Percentiles rank a stretch among this genome's conserved stretches.
Conservation (phyloP, 2,329 filamentous ascomycete species). For the Neopestalotiopsis clavispora region DNA sequence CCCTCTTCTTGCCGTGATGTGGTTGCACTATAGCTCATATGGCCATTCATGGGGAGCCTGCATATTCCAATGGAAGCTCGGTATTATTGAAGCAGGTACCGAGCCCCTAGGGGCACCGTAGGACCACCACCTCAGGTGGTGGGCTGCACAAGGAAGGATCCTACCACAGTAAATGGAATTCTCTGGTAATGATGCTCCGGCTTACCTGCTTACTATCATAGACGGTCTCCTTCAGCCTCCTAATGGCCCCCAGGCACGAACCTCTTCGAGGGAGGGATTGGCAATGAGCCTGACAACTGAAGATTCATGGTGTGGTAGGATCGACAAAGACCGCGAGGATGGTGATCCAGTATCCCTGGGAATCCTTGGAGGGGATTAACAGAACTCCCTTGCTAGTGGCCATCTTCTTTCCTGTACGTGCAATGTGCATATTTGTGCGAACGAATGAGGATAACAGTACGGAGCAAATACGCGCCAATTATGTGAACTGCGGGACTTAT, state of each 20-base stretch:
- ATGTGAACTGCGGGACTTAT: constrained; percentile 18
- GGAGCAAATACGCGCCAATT: background rate
- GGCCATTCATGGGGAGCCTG: constrained; percentile 8
- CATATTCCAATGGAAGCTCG: constrained; percentile 2
- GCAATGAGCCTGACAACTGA: background rate
- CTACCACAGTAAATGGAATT: constrained; percentile 7
- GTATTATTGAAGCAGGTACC: constrained; percentile 17
- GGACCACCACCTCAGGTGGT: background rate
- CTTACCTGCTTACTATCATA: constrained; percentile 21
- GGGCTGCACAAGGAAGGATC: constrained; percentile 13
- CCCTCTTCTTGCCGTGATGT: background rate
- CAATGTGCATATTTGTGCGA: constrained; percentile 2
- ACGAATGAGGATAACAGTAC: constrained; percentile 25
- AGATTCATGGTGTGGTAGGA: constrained; percentile 31
- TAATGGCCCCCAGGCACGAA: constrained; percentile 30
- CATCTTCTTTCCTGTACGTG: background rate
- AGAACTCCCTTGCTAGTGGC: background rate
- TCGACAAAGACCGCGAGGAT: constrained; percentile 15
- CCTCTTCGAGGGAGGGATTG: background rate
- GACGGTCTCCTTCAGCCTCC: constrained; percentile 25
- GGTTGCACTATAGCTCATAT: constrained; percentile 11
- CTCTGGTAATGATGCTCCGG: constrained; percentile 25
- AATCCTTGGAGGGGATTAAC: constrained; percentile 19
- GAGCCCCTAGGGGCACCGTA: background rate
- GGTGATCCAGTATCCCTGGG: constrained; percentile 20